Evolutionary conservation across 2,329 filamentous ascomycete species (phyloP).

Genomic region (Phaeomoniella chlamydospora): DNA sequence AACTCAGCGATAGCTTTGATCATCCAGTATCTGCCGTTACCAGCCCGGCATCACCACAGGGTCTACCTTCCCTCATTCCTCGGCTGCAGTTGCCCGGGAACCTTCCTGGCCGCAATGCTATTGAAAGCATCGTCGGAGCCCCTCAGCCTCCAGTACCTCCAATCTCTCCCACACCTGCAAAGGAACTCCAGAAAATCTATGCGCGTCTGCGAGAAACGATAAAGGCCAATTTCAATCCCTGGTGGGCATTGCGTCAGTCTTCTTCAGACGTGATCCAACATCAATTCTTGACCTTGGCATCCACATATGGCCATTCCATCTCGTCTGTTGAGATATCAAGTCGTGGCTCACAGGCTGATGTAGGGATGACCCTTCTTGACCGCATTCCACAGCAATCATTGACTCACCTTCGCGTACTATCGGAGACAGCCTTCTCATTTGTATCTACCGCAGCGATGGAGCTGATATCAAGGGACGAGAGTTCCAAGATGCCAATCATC

Average conservation of each 20-base stretch:
- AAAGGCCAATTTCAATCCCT: slow-evolving; percentile 27
- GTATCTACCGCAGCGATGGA: slow-evolving; percentile 56
- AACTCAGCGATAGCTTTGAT: slow-evolving; percentile 27
- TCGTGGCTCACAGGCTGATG: slow-evolving; percentile 62
- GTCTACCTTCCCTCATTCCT: not conserved
- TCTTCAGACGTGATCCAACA: not conserved
- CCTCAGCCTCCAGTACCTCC: not conserved
- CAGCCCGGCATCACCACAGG: not conserved
- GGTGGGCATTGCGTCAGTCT: not conserved
- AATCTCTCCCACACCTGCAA: slow-evolving; percentile 17
- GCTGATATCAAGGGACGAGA: slow-evolving; percentile 27
- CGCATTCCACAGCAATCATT: slow-evolving; percentile 72
- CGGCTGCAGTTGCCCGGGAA: not conserved
- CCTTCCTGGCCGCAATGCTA: not conserved
- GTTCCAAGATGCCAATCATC: slow-evolving; percentile 17
- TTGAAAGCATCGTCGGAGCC: not conserved
- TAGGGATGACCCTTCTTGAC: slow-evolving; percentile 62
- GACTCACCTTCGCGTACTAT: slow-evolving; percentile 74
- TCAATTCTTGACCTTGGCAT: slow-evolving; percentile 29
- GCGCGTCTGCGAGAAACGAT: slow-evolving; percentile 46
- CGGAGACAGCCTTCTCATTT: slow-evolving; percentile 79
- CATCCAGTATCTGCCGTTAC: slow-evolving; percentile 13
- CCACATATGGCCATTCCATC: slow-evolving; percentile 68
- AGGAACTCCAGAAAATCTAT: slow-evolving; percentile 47
- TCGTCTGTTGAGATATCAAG: slow-evolving; percentile 84